Evolutionary conservation across 768 basidiomycete species (phyloP), one percentile per base, ranked within the genome.

Genomic region (Calvatia gigantea): DNA sequence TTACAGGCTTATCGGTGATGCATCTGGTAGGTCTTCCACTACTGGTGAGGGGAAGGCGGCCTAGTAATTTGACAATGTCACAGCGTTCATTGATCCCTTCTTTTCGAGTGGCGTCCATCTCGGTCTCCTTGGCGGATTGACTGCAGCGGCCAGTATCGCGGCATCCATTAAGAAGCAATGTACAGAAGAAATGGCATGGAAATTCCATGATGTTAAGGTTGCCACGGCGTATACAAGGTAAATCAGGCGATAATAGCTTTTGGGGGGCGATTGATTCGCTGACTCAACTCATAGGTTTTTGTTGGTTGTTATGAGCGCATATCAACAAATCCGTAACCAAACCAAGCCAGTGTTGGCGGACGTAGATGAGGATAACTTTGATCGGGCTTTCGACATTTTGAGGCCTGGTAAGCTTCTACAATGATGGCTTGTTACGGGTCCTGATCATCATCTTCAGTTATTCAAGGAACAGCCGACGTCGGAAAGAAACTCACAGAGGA

Each of bases 31-130:
- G 48, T 47, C 21, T 25, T 43, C 52, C 14, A n/a, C 12, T 19
- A 7, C 38, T n/a, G 21, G 27, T 35, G 2, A 38, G 21, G 17
- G 19, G 46, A 21, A 31, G 8, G 6, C 12, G n/a, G 5, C n/a
- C 38, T 19, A 23, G 15, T 29, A 7, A 38, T 5, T 29, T 42
- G n/a, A 33, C 19, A 19, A 14, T 14, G 7, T 5, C 3, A 31
- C 14, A 56, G 80, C 81, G 2, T 84, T 82, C 62, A 84, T 85
- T 53, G 83, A 85, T 59, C 83, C 83, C 0, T 78, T 84, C 68
- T 85, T 85, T 68, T 85, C 83, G 3, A 80, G 78, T 48, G 75
- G 75, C 0, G 70, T 75, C 23, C 75, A 77, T 61, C 66, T 76
- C 15, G 75, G 75, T 4, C 63, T 74, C 38, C 64, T 66, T 4